Base-by-base conservation (phyloP, 1,139 yeast genomes). In the Torulaspora globosa region DNA sequence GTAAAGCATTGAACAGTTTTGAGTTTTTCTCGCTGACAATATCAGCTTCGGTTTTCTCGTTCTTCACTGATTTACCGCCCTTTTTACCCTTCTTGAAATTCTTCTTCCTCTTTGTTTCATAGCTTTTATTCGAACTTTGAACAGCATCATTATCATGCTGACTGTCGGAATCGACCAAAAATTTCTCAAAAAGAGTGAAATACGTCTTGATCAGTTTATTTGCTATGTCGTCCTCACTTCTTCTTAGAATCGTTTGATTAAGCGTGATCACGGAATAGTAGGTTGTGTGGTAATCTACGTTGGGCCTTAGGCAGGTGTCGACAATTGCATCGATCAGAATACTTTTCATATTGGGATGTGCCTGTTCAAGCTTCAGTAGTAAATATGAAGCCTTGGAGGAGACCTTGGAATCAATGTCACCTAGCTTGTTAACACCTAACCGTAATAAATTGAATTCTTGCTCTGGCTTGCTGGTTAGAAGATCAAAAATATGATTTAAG, bases 271-370 rank as follows among this genome's bases (percentile, higher is more conserved):
- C 76, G 2, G 97, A 79, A 66, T 90, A 92, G 67, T 94, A 92
- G 50, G 86, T 80, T 6, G 96, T 82, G 62, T 88, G 95, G 65
- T 88, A 85, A 51, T 88, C 97, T 41, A 80, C 79, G 43, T 80
- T 80, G 41, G 82, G 77, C 59, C 89, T 81, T 69, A 88, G 83
- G 35, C 89, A 73, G 39, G 84, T 76, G 63, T 92, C 97, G 41
- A 86, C 78, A 30, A 92, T 84, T 1, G 94, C 74, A 54, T 87
- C 88, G 37, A 84, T 78, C 36, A 94, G 73, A 50, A 92, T 78
- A 43, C 78, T 71, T 65, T 89, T 90, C 98, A 92, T 92, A 42
- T 95, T 95, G 16, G 99, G 99, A 66, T 92, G 99, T 3, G 82
- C 85, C 65, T 88, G 95, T 65, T 90, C 87, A 42, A 90, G 70